Conservation (phyloP, 2,329 filamentous ascomycete species). For the Beauveria bassiana region DNA sequence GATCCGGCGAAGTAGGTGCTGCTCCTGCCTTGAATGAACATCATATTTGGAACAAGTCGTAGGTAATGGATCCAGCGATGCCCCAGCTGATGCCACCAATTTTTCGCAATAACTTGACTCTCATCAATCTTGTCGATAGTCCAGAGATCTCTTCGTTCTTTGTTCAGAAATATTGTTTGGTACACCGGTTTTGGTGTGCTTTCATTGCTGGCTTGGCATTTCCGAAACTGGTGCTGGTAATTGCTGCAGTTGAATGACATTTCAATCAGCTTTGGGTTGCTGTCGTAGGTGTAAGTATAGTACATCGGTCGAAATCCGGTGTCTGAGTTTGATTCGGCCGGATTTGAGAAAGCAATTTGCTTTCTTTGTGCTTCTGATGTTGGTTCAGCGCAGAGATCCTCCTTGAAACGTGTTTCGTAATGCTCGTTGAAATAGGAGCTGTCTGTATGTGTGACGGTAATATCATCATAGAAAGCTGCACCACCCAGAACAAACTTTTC, state of each 20-base stretch:
- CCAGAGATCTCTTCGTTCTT: conserved; percentile 48
- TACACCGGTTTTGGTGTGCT: conserved; percentile 52
- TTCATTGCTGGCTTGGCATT: conserved; percentile 17
- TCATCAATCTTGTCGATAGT: conserved; percentile 51
- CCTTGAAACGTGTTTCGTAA: conserved; percentile 55
- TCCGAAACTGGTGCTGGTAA: conserved; percentile 64
- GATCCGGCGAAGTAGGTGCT: conserved; percentile 56
- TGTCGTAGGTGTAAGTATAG: conserved; percentile 51
- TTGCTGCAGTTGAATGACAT: conserved; percentile 72
- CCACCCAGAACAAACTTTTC: conserved; percentile 64
- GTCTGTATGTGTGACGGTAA: conserved; percentile 63
- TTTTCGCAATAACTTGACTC: conserved; percentile 51
- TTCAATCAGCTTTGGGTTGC: conserved; percentile 51
- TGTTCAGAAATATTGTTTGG: conserved; percentile 61
- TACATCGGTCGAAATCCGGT: conserved; percentile 57
- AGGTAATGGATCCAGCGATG: conserved; percentile 57
- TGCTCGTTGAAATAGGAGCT: conserved; percentile 57
- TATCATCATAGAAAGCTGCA: conserved; percentile 61
- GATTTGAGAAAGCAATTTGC: conserved; percentile 33
- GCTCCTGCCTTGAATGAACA: conserved; percentile 60
- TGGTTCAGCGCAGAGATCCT: conserved; percentile 41
- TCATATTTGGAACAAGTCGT: conserved; percentile 62
- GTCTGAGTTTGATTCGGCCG: conserved; percentile 38
- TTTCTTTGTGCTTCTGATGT: conserved; percentile 31
- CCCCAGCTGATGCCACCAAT: conserved; percentile 63